A percentile compares a stretch with the other conserved stretches of the same genome.
phyloP scores from a whole-genome alignment of 768 basidiomycete species.

The Daedaleopsis sinensis region DNA sequence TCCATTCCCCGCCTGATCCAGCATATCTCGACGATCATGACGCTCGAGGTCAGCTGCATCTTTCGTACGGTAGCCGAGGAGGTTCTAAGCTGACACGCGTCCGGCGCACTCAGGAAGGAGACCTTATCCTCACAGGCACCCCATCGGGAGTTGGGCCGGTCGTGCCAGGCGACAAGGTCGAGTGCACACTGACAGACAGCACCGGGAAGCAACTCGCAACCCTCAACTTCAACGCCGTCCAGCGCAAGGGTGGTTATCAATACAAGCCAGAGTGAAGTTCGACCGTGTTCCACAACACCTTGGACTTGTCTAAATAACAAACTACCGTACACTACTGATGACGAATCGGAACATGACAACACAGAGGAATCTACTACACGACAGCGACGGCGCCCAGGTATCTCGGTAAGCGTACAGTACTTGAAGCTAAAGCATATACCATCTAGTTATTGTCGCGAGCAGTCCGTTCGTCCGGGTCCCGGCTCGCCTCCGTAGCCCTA shows the following conservation, averaged over 20 bases:
- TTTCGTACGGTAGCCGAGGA: not conserved
- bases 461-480: constrained; percentile 31
- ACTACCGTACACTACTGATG: constrained; percentile 14
- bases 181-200: constrained; percentile 66
- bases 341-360: not conserved
- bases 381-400: constrained; percentile 2
- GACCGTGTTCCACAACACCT: not conserved
- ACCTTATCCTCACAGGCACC: constrained; percentile 90
- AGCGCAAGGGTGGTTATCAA: constrained; percentile 70
- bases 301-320: constrained; percentile 8
- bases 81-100: no score
- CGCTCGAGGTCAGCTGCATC: constrained; percentile 68
- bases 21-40: constrained; percentile 95
- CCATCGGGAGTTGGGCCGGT: constrained; percentile 89
- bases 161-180: constrained; percentile 73
- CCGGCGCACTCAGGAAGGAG: constrained; percentile 67
- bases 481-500: constrained; percentile 17
- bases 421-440: not conserved
- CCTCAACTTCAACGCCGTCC: constrained; percentile 66
- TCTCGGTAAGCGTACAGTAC: constrained; percentile 6
- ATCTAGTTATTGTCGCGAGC: constrained; percentile 19
- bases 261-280: constrained; percentile 37
- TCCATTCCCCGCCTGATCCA: constrained; percentile 84
- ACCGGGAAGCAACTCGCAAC: constrained; percentile 57
- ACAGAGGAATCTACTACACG: constrained; percentile 12